Evolutionary conservation across 257 asterid species (phyloP), one percentile per base, ranked within the genome.

Genomic region (Ilex asprella): DNA sequence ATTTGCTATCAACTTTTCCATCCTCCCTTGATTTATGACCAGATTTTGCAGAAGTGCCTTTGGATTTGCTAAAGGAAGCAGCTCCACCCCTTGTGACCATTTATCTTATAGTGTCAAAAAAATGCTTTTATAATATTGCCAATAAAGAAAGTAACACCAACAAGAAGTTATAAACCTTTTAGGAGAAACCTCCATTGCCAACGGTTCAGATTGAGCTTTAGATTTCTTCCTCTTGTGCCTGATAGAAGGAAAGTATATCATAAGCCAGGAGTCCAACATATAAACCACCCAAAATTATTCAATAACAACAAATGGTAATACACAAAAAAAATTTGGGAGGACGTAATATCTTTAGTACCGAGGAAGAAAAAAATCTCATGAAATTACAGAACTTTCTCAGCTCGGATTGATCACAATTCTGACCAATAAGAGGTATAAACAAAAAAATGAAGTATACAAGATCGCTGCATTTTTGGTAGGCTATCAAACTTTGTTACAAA

Each of bases 171-270:
- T 70, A 30, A 46, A 86, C 98, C 95, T 79, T 71, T 83, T 86
- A 27, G 76, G 68, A 52, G 85, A 78, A 77, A 60, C 72, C 30
- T 82, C 85, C 69, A 75, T 59, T 76, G 62, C 79, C 61, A 82
- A 77, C 59, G 76, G 47, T 71, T 77, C 92, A 59, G 83, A 55
- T 69, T 44, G 73, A 46, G 60, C 49, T 63, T 59, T 81, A 61
- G 75, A 79, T 78, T 76, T 91, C 83, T 78, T 79, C 75, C 71
- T 85, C 77, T 71, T 79, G 66, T 58, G 82, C 79, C 98, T 91
- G 82, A 56, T 56, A 49, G 62, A 70, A 62, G 62, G 31, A 74
- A 63, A 58, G 60, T 55, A 66, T 14, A 65, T 21, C 44, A 60
- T 67, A 67, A 82, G 70, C 57, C 59, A 13, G 21, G 35, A 50